Evolutionary conservation across 169 alveolate genomes (phyloP).

Genomic region (Plasmodium vinckei): DNA sequence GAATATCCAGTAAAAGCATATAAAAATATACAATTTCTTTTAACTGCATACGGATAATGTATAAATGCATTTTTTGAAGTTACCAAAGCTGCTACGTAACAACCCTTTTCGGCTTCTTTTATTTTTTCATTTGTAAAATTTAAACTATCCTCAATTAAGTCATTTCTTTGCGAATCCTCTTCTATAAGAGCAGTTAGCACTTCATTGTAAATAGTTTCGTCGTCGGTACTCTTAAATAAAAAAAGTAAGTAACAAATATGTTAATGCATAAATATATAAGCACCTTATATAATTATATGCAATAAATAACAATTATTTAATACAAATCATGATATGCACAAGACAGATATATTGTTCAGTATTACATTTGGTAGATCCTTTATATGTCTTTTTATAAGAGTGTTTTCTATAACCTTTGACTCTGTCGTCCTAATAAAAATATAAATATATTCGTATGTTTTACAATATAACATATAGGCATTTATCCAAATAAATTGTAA

Average conservation of each 20-base stretch:
- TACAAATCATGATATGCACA: not conserved
- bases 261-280: not conserved
- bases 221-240: slow-evolving; percentile 32
- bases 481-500: not conserved
- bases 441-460: not conserved
- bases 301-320: slow-evolving; percentile 3
- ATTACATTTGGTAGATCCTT: slow-evolving; percentile 49
- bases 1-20: slow-evolving; percentile 4
- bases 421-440: slow-evolving; percentile 55
- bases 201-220: slow-evolving; percentile 58
- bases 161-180: slow-evolving; percentile 60
- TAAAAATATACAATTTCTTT: not conserved
- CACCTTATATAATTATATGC: not conserved
- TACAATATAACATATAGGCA: not conserved
- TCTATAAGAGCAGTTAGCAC: slow-evolving; percentile 66
- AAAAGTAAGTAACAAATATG: slow-evolving; percentile 3
- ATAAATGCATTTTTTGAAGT: slow-evolving; percentile 9
- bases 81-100: slow-evolving; percentile 73
- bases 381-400: slow-evolving; percentile 69
- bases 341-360: not conserved
- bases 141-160: slow-evolving; percentile 68
- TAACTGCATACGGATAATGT: slow-evolving; percentile 4
- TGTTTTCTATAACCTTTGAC: slow-evolving; percentile 63
- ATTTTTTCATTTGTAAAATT: slow-evolving; percentile 59
- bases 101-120: slow-evolving; percentile 65